Evolutionary conservation across 2,329 filamentous ascomycete species (phyloP), one percentile per base, ranked within the genome.

Genomic region (Paecilomyces niveus): DNA sequence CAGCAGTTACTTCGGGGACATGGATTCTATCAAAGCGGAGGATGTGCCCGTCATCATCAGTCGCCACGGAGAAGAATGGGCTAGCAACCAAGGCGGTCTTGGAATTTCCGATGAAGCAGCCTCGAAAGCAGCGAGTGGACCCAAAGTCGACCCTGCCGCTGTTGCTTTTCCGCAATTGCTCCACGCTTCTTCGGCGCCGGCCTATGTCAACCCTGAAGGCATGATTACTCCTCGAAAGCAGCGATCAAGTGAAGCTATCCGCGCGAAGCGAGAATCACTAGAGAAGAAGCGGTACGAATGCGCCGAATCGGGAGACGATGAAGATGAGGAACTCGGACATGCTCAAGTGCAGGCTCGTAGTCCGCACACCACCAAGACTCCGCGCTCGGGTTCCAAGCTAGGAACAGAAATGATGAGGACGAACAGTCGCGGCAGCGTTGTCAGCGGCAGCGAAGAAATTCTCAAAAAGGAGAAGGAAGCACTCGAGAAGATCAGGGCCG

Each of bases 391-490:
- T 57, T 96, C 92, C 0, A 97, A 96, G 73, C 83, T 97, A 1
- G 92, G 92, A 1, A 94, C 92, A 54, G 93, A 97, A 73, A 97
- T 97, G 93, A 93, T 97, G 90, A 86, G 93, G 54, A 95, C 93
- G 21, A 96, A 96, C 72, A 96, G 91, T 69, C 89, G 93, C 66
- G 93, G 95, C 54, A 96, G 92, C 68, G 84, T 90, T 32, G 77
- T 79, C 39, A 79, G 76, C 57, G 75, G 73, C 55, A 72, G 71
- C 54, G 77, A 79, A 52, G 76, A 78, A 35, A 61, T 70, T 7
- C 58, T 73, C 35, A 68, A 66, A 54, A 70, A 66, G 60, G 72
- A 70, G 62, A 70, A 65, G 50, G 73, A 75, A 35, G 65, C 70
- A 11, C 59, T 74, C 39, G 71, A 70, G 57, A 68, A 69, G 32